A percentile compares a stretch with the other conserved stretches of the same genome.
These are phyloP conservation scores for Parastagonospora nodorum DNA, from an alignment of 2,329 filamentous ascomycete species.

Conservation along the genomic window DNA sequence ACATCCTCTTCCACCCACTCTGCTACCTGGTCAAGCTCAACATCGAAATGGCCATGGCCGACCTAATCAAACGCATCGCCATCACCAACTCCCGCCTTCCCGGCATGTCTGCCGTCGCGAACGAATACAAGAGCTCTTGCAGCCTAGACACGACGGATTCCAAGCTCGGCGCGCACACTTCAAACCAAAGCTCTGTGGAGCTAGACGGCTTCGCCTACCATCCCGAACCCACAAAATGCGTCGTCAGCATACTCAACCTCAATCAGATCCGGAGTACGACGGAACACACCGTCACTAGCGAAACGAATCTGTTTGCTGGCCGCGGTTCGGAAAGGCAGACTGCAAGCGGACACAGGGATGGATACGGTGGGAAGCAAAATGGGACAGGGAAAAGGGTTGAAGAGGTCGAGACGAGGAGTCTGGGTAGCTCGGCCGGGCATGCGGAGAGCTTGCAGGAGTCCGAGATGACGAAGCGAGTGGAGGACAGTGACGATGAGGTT, in stretches of 20 bases:
- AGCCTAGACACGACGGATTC: constrained; percentile 25
- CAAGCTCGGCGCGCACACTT: constrained; percentile 3
- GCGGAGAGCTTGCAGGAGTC: constrained; percentile 4
- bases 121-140: constrained; percentile 35
- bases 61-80: constrained; percentile 52
- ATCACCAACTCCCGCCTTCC: constrained; percentile 35
- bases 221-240: constrained; percentile 9
- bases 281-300: constrained; percentile 30
- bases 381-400: constrained; percentile 11
- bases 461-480: constrained; percentile 6
- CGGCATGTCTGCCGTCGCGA: constrained; percentile 30
- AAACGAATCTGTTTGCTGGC: constrained; percentile 28
- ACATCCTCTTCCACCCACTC: constrained; percentile 57
- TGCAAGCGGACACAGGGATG: constrained; percentile 3
- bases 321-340: constrained; percentile 14
- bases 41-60: constrained; percentile 60
- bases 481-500: constrained; percentile 31
- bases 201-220: constrained; percentile 29
- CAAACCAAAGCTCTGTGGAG: constrained; percentile 21
- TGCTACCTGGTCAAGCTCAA: constrained; percentile 57
- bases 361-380: constrained; percentile 6
- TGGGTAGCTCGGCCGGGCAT: constrained; percentile 29
- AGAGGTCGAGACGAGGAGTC: constrained; percentile 16
- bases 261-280: constrained; percentile 39
- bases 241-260: constrained; percentile 27